Conservation (phyloP, 2,329 filamentous ascomycete species). For the Microascus cirrosus region DNA sequence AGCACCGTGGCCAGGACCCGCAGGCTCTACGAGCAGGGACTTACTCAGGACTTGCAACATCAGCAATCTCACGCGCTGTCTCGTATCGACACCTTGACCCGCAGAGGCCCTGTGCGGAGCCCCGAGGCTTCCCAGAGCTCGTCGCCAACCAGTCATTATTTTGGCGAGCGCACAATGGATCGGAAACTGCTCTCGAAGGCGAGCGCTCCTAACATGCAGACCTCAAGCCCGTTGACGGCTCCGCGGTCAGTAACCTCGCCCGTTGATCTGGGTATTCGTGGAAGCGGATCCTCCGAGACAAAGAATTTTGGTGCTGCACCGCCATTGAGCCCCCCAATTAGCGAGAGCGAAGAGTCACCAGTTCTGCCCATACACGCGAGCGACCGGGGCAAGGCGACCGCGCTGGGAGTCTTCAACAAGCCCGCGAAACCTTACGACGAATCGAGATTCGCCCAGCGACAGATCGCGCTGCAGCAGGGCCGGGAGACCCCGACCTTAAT, state of each 20-base stretch:
- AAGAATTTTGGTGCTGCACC: slow-evolving; percentile 20
- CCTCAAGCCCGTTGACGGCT: slow-evolving; percentile 3
- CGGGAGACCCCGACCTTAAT: slow-evolving; percentile 48
- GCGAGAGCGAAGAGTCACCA: slow-evolving; percentile 58
- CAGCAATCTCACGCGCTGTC: slow-evolving; percentile 67
- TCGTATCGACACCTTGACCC: slow-evolving; percentile 69
- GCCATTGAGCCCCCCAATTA: slow-evolving; percentile 45
- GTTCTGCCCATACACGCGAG: slow-evolving; percentile 59
- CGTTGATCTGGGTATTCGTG: slow-evolving; percentile 8
- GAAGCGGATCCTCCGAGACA: slow-evolving; percentile 15
- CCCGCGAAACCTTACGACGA: slow-evolving; percentile 72
- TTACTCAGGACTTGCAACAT: slow-evolving; percentile 70
- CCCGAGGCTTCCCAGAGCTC: slow-evolving; percentile 32
- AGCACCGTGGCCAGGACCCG: slow-evolving; percentile 55
- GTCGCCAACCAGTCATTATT: slow-evolving; percentile 30
- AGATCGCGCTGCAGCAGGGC: slow-evolving; percentile 69
- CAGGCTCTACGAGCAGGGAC: slow-evolving; percentile 71
- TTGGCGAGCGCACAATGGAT: slow-evolving; percentile 34
- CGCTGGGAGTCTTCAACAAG: slow-evolving; percentile 53
- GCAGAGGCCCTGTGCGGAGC: slow-evolving; percentile 42
- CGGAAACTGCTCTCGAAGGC: slow-evolving; percentile 37
- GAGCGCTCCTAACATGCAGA: slow-evolving; percentile 55
- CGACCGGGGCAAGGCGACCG: slow-evolving; percentile 74
- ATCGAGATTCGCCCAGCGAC: slow-evolving; percentile 69
- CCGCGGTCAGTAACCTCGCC: slow-evolving; percentile 3